Conservation (phyloP, 441 rosid species). For the Croton laevigatus region DNA sequence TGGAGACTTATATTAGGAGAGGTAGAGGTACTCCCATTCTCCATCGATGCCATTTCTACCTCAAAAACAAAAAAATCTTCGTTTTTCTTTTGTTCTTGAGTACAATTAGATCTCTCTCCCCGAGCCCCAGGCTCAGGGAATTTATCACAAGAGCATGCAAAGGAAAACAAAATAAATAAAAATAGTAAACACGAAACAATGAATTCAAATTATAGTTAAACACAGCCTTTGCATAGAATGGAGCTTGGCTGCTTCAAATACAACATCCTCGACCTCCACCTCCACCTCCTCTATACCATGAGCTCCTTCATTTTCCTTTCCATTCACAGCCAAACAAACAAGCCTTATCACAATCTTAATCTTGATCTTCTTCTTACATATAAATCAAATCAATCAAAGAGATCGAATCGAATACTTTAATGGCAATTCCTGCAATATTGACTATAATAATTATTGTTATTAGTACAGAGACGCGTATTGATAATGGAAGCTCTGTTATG, state of each 20-base stretch:
- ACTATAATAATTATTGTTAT: neutral
- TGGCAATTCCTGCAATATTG: neutral
- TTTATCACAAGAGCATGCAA: constrained; percentile 55
- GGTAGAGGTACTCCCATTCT: constrained; percentile 42
- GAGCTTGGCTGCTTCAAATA: constrained; percentile 72
- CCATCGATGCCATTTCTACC: constrained; percentile 37
- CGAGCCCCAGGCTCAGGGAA: constrained; percentile 79
- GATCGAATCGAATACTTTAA: constrained; percentile 3
- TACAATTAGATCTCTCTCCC: constrained; percentile 46
- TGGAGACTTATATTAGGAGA: constrained; percentile 13
- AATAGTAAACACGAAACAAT: neutral
- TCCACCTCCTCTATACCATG: neutral
- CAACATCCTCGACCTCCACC: constrained; percentile 38
- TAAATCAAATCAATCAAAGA: constrained; percentile 11
- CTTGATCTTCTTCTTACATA: constrained; percentile 14
- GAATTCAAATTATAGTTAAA: neutral
- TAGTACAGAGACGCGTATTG: neutral
- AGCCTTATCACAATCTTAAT: neutral
- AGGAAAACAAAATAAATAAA: neutral
- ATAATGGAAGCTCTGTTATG: constrained; percentile 4
- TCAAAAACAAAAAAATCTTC: neutral
- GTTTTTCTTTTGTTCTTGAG: constrained; percentile 4
- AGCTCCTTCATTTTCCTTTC: constrained; percentile 16
- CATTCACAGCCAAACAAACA: constrained; percentile 15
- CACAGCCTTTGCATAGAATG: constrained; percentile 36